These are phyloP conservation scores for Sporothrix curviconia DNA, from an alignment of 2,329 filamentous ascomycete genomes.

Conservation along the genomic window DNA sequence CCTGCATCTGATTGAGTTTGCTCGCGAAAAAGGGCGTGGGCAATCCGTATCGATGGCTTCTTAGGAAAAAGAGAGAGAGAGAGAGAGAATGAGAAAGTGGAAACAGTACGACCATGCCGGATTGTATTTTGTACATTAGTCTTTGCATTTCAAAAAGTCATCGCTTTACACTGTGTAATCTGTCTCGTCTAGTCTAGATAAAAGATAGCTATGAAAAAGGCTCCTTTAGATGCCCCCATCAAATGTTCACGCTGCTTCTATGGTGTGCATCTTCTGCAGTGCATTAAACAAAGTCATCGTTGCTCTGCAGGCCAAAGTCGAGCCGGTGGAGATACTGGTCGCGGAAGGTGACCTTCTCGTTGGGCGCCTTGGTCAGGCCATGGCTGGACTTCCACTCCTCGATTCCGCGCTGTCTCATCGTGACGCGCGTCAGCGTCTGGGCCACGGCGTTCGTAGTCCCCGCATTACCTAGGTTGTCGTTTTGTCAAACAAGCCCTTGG, in stretches of 20 bases:
- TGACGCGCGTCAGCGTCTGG: background rate
- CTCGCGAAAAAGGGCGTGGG: constrained; percentile 50
- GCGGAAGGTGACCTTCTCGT: background rate
- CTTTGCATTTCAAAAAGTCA: too few species aligned
- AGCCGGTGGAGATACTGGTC: constrained; percentile 16
- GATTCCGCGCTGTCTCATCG: background rate
- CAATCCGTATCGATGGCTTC: constrained; percentile 46
- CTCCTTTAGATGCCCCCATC: too few species aligned
- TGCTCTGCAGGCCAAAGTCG: constrained; percentile 14
- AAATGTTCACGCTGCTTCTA: too few species aligned
- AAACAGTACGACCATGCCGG: background rate
- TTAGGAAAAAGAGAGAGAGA: constrained; percentile 22
- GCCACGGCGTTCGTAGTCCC: background rate
- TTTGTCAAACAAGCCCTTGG: background rate
- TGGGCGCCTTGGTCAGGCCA: background rate
- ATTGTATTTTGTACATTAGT: background rate
- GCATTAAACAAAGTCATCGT: constrained; percentile 8
- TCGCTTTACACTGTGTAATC: too few species aligned
- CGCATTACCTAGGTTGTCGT: background rate
- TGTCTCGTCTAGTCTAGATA: too few species aligned
- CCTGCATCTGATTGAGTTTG: constrained; percentile 49
- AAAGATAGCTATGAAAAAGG: too few species aligned
- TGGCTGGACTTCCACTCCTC: background rate
- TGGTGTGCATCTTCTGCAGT: background rate
- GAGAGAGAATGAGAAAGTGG: background rate